phyloP scores from a whole-genome alignment of 2,329 filamentous ascomycete genomes.

The Dactylonectria macrodidyma region DNA sequence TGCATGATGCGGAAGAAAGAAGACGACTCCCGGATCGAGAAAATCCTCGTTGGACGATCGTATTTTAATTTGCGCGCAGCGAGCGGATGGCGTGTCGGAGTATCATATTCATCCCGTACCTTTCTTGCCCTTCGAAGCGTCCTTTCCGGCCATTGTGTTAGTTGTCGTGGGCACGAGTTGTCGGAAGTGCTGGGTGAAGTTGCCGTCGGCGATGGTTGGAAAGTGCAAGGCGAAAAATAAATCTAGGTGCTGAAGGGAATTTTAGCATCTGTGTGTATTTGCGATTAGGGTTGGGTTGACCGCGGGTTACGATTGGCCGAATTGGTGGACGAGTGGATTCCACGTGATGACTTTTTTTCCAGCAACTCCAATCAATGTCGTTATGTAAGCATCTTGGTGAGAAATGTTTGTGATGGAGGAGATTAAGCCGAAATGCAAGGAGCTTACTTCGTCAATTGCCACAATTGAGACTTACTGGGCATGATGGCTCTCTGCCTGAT shows the following conservation, averaged over 20 bases:
- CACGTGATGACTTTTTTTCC: conserved; percentile 27
- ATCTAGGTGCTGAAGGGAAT: conserved; percentile 37
- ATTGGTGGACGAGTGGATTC: not conserved
- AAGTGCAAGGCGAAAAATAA: conserved; percentile 34
- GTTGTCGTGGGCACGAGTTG: conserved; percentile 47
- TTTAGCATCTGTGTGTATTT: conserved; percentile 39
- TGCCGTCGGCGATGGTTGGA: conserved; percentile 43
- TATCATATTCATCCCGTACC: conserved; percentile 58
- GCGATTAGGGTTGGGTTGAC: conserved; percentile 44
- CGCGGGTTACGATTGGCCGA: conserved; percentile 27
- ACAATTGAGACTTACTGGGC: not conserved
- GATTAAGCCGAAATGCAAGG: not conserved
- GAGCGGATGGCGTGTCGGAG: conserved; percentile 32
- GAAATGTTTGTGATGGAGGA: not conserved
- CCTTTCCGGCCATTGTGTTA: conserved; percentile 54
- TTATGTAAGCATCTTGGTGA: conserved; percentile 29
- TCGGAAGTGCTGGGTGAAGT: conserved; percentile 42
- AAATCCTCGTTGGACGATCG: conserved; percentile 35
- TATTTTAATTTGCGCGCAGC: conserved; percentile 34
- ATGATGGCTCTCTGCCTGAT: not conserved
- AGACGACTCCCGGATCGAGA: conserved; percentile 36
- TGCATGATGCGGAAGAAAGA: conserved; percentile 69
- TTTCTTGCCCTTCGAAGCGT: conserved; percentile 61
- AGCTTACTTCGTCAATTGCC: not conserved
- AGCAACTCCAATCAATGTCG: not conserved